A percentile compares a stretch with the other conserved stretches of the same genome.
Conservation (phyloP, 345 rosid species). For the Euphorbia tirucalli region DNA sequence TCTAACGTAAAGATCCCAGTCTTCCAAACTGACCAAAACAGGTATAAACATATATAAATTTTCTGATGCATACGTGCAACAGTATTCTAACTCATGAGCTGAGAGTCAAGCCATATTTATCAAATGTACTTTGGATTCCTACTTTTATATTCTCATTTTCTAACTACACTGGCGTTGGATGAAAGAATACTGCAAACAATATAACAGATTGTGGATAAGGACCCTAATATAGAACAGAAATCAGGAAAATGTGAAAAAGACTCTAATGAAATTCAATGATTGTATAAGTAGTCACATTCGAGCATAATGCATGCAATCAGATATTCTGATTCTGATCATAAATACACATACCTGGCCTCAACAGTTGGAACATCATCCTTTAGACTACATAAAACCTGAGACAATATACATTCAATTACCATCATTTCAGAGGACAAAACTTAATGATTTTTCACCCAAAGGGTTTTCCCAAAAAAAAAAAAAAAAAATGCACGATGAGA, state of each 20-base stretch:
- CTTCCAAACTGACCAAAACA: neutral
- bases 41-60: neutral
- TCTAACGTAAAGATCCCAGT: too few species aligned
- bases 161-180: neutral
- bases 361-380: slow-evolving; percentile 48
- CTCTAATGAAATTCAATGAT: neutral
- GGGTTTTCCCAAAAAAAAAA: neutral
- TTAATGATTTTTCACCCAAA: neutral
- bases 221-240: neutral
- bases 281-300: neutral
- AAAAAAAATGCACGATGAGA: neutral
- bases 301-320: neutral
- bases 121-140: neutral
- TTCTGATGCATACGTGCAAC: neutral
- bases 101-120: neutral
- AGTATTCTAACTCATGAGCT: neutral
- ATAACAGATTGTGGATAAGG: neutral
- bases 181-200: neutral
- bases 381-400: slow-evolving; percentile 54
- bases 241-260: neutral
- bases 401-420: neutral
- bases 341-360: slow-evolving; percentile 51
- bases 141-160: neutral
- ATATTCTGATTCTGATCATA: neutral
- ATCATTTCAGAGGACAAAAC: neutral